Base-by-base conservation (phyloP, 73 alveolate genomes). In the Diophrys appendiculata region DNA sequence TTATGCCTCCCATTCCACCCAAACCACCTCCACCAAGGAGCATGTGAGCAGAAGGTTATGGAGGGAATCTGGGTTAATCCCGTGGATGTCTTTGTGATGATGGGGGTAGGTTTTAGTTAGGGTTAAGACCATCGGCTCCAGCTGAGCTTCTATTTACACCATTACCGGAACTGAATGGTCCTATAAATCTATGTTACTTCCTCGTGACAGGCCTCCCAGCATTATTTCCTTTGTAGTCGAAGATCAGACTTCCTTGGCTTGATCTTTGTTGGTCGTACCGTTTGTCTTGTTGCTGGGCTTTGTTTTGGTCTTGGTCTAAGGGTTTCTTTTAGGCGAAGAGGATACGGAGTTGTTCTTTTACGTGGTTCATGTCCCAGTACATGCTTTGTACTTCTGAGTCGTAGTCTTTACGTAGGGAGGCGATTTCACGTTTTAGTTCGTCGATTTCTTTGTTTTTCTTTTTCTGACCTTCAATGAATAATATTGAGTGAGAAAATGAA, bases 381-480 rank as follows among this genome's bases (percentile, higher is more conserved):
- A 83, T 83, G 11, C 86, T 35, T 56, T 80, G 29, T 1, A 87
- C 80, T 55, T 87, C 94, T 0, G 80, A 86, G 73, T 87, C 94
- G 69, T 87, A 87, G 67, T 80, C 84, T 69, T 87, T 72, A 33
- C 90, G 60, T 43, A 87, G 64, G 64, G 53, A 33, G 18, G 52
- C 56, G 68, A 83, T 25, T 33, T 83, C 91, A 22, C 1, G 29
- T 33, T 83, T 83, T 26, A 87, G 77, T 56, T 73, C 90, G 54
- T 87, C 95, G 23, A 82, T 88, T 43, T 82, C 95, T 72, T 71
- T 55, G 67, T 88, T 88, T 34, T 77, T 78, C 53, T 79, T 72
- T 34, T 82, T 88, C 72, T 83, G 65, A 5, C 95, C 95, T 73
- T 88, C 95, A 29, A 83, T 77, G 52, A 88, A 82, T 29, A 77